Conservation (phyloP, 352 stramenopile genomes). For the Globisporangium yorkense region DNA sequence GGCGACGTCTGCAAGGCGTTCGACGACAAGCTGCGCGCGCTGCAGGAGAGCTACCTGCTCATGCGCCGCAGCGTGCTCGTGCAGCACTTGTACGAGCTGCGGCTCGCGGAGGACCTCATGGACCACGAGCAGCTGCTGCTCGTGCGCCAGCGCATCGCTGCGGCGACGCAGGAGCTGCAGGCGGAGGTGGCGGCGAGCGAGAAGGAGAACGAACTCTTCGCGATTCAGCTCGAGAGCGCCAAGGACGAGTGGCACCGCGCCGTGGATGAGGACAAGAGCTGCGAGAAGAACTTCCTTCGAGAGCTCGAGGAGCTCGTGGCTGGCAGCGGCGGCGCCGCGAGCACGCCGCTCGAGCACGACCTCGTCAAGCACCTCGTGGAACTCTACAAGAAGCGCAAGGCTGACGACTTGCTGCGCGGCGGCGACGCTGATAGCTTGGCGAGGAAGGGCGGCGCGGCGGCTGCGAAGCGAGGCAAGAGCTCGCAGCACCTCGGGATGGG, state of each 20-base stretch:
- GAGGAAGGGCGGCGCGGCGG: slow-evolving; percentile 12
- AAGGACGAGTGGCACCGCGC: slow-evolving; percentile 62
- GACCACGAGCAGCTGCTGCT: slow-evolving; percentile 41
- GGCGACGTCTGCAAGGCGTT: slow-evolving; percentile 74
- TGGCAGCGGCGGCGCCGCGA: slow-evolving; percentile 13
- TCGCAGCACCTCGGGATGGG: slow-evolving; percentile 18
- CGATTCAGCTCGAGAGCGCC: slow-evolving; percentile 38
- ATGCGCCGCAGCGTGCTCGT: slow-evolving; percentile 43
- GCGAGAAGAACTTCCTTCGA: slow-evolving; percentile 53
- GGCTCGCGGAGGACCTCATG: slow-evolving; percentile 50
- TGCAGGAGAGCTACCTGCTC: slow-evolving; percentile 53
- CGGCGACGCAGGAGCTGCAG: slow-evolving; percentile 17
- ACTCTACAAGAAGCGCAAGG: slow-evolving; percentile 71
- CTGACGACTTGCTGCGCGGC: slow-evolving; percentile 31
- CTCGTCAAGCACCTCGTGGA: slow-evolving; percentile 65
- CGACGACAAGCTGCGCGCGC: slow-evolving; percentile 72
- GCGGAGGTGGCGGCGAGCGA: slow-evolving; percentile 19
- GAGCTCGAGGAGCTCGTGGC: slow-evolving; percentile 72
- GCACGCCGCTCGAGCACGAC: slow-evolving; percentile 66
- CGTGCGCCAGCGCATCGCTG: slow-evolving; percentile 21
- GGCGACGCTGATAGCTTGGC: slow-evolving; percentile 6
- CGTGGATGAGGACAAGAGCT: slow-evolving; percentile 61
- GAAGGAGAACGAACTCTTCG: slow-evolving; percentile 45
- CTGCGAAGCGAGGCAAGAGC: slow-evolving; percentile 19
- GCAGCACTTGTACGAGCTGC: slow-evolving; percentile 70